Evolutionary conservation across 2,329 filamentous ascomycete species (phyloP), one percentile per base, ranked within the genome.

Genomic region (Xylaria multiplex): DNA sequence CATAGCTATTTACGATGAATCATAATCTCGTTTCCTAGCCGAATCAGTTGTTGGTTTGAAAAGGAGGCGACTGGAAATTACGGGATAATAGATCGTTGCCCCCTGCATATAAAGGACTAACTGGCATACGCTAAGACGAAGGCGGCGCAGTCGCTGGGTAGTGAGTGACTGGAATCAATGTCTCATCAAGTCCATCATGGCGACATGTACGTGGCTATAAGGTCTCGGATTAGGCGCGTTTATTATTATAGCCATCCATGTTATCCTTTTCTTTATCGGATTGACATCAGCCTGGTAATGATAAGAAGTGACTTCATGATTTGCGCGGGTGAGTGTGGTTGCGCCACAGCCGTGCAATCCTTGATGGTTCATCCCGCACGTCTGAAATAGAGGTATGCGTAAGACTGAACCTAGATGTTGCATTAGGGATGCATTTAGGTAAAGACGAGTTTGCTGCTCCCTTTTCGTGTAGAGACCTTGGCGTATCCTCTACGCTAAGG

Each of bases 101-200:
- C 53, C 37, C 53, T 45, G 53, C 53, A 43, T 55, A 27, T 22
- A 43, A 40, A 40, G 42, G 22, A 40, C 53, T 32, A 55, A 45
- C 14, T 45, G 53, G 53, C 22, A 16, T n/a, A 42, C 53, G 30
- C 53, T n/a, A 52, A 50, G 37, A 40, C n/a, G 14, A 49, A 62
- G 19, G 49, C 56, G 55, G 54, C 46, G 45, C 11, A 62, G 70
- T 72, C 63, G 68, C 68, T 50, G 64, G 68, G 70, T 48, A 48
- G 52, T 61, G 67, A 5, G 27, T 27, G 27, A 74, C 67, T 67
- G 68, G 67, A 55, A 52, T 48, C 35, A 53, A 66, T 71, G 69
- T 73, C 66, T 73, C 62, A 69, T 67, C 67, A 59, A 40, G 37
- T 58, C 52, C 19, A 54, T 61, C 66, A 59, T 60, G 2, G 6